Base-by-base conservation (phyloP, 768 basidiomycete species). In the Agrocybe praecox region DNA sequence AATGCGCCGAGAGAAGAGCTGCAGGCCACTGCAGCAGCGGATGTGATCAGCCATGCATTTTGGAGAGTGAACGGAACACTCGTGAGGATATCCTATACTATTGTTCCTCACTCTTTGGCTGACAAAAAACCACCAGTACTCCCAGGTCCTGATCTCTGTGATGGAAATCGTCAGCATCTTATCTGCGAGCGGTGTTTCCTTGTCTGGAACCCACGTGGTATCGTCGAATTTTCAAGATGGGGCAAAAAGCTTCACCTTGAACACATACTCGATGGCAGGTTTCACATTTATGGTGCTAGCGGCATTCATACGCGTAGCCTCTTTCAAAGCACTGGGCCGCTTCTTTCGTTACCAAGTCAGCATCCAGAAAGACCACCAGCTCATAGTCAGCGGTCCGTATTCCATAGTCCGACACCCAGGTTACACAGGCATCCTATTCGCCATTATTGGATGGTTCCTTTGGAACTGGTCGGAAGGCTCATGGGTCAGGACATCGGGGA, bases 311-410 rank as follows among this genome's bases (percentile, higher is more conserved):
- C 48, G 48, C 6, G 14, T 36, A n/a, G 4, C 23, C 7, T 42
- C 19, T n/a, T 55, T 19, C 23, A n/a, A 22, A 26, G 53, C 24
- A 21, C 15, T 55, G 33, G 53, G 46, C 15, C n/a, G 19, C 9
- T 36, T 45, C 43, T 59, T 32, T 43, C 50, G 15, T 14, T 53
- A 36, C 47, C 24, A 54, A 32, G 34, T 50, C 44, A 52, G 43
- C 24, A 52, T 58, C 34, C 42, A 46, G 17, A 53, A 53, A 26
- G 59, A 56, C 23, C 54, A 56, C 46, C 32, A 56, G 45, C 51
- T 58, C 21, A 43, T 58, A 14, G 53, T 47, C 17, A 44, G 47
- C 2, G 57, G 57, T 2, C 32, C 43, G 23, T 58, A 58, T 36
- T 18, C 57, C 36, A 24, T 45, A 23, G 36, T 58, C 2, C 52